A percentile compares a stretch with the other conserved stretches of the same genome.
Conservation (phyloP, 768 basidiomycete genomes). For the Candolleomyces efflorescens region DNA sequence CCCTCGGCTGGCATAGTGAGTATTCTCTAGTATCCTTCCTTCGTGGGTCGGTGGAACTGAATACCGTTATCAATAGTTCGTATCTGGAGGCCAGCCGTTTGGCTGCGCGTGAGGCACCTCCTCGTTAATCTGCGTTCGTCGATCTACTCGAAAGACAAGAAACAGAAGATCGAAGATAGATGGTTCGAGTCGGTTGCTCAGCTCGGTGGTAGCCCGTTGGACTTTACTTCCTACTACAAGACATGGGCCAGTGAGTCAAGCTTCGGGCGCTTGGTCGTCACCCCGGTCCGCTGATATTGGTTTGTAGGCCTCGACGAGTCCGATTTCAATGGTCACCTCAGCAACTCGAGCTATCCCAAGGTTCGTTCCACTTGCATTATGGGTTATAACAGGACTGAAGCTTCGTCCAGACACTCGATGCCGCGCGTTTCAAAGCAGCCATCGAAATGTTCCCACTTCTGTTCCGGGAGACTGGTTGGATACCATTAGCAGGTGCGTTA, state of each 20-base stretch:
- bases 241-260: slow-evolving; percentile 55
- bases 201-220: slow-evolving; percentile 55
- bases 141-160: slow-evolving; percentile 38
- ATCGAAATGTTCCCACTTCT: slow-evolving; percentile 52
- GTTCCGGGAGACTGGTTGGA: slow-evolving; percentile 56
- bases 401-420: slow-evolving; percentile 36
- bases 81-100: slow-evolving; percentile 46
- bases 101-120: slow-evolving; percentile 26
- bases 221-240: slow-evolving; percentile 32
- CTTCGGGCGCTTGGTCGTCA: not conserved
- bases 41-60: not conserved
- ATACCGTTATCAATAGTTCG: slow-evolving; percentile 28
- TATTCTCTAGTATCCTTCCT: slow-evolving; percentile 10
- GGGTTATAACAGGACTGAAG: not conserved
- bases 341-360: slow-evolving; percentile 80
- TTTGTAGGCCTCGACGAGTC: slow-evolving; percentile 59
- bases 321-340: slow-evolving; percentile 72
- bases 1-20: slow-evolving; percentile 70
- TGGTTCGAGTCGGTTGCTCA: slow-evolving; percentile 49
- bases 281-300: not conserved
- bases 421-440: slow-evolving; percentile 44
- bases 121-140: slow-evolving; percentile 28
- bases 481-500: slow-evolving; percentile 49
- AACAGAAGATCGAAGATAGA: slow-evolving; percentile 29
- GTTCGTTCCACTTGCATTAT: slow-evolving; percentile 22